These are phyloP conservation scores for Eucalyptus paniculata DNA, from an alignment of 345 rosid species.

Conservation along the genomic window DNA sequence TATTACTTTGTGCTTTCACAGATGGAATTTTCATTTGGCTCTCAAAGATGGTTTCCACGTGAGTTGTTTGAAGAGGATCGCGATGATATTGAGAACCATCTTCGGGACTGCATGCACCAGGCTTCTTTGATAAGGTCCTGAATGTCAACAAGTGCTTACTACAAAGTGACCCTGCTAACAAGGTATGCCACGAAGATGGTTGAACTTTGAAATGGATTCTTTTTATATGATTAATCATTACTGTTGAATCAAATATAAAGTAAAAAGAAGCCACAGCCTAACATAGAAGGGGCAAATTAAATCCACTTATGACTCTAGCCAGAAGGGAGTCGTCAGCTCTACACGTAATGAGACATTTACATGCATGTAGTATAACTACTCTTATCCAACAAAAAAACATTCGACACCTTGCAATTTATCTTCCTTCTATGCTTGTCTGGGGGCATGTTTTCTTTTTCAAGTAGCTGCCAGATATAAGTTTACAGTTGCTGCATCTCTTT, in stretches of 20 bases:
- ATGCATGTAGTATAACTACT: background rate
- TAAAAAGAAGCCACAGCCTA: background rate
- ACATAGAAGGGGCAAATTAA: background rate
- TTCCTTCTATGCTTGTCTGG: background rate
- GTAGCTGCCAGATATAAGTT: background rate
- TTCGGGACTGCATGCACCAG: conserved; percentile 82
- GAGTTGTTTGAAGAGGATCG: conserved; percentile 41
- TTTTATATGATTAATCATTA: background rate
- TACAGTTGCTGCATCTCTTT: background rate
- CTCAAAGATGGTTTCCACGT: conserved; percentile 64
- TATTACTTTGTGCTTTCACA: conserved; percentile 6
- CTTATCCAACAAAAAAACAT: too few species aligned
- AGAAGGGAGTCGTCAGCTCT: background rate
- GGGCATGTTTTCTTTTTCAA: background rate
- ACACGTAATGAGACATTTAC: background rate
- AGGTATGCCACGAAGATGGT: conserved; percentile 13
- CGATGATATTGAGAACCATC: conserved; percentile 40
- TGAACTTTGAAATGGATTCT: background rate
- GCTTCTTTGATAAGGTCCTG: conserved; percentile 80
- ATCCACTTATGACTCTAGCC: background rate
- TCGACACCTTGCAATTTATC: background rate
- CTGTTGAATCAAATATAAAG: background rate
- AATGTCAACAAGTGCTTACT: conserved; percentile 69
- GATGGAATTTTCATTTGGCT: conserved; percentile 96
- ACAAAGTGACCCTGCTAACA: conserved; percentile 77